phyloP scores from a whole-genome alignment of 306 rosid genomes.

The Senna siamea region DNA sequence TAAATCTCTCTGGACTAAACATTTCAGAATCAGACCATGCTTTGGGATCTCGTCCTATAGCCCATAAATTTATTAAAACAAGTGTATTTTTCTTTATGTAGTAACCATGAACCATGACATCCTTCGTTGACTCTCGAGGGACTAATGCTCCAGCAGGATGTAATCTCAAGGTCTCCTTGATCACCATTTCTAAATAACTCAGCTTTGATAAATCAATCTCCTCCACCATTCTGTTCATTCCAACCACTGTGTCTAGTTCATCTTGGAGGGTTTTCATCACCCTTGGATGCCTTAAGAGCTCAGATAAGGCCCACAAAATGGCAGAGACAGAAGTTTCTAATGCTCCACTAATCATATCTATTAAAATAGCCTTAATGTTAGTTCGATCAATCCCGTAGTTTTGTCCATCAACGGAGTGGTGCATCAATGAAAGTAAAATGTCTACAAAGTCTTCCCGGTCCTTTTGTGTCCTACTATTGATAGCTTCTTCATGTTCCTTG shows the following conservation, averaged over 20 bases:
- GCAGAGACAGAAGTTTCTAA: slow-evolving; percentile 9
- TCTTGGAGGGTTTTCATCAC: slow-evolving; percentile 42
- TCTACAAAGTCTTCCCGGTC: slow-evolving; percentile 33
- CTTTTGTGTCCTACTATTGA: not conserved
- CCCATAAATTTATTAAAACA: slow-evolving; percentile 27
- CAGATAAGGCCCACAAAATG: slow-evolving; percentile 41
- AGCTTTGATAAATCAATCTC: slow-evolving; percentile 35
- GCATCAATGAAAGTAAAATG: slow-evolving; percentile 35
- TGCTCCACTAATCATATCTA: slow-evolving; percentile 37
- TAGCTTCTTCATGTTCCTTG: slow-evolving; percentile 25
- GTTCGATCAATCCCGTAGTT: slow-evolving; percentile 7
- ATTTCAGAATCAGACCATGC: slow-evolving; percentile 24
- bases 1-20: slow-evolving; percentile 36
- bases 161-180: slow-evolving; percentile 35
- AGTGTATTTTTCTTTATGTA: slow-evolving; percentile 29
- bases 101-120: slow-evolving; percentile 19
- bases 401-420: not conserved
- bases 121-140: slow-evolving; percentile 29
- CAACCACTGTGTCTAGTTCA: slow-evolving; percentile 38
- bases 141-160: slow-evolving; percentile 27
- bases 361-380: slow-evolving; percentile 39
- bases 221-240: slow-evolving; percentile 39
- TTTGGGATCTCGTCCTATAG: slow-evolving; percentile 32
- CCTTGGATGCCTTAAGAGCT: slow-evolving; percentile 42
- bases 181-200: slow-evolving; percentile 27